Evolutionary conservation across 257 asterid genomes (phyloP), one percentile per base, ranked within the genome.

Genomic region (Fraxinus cuspidata): DNA sequence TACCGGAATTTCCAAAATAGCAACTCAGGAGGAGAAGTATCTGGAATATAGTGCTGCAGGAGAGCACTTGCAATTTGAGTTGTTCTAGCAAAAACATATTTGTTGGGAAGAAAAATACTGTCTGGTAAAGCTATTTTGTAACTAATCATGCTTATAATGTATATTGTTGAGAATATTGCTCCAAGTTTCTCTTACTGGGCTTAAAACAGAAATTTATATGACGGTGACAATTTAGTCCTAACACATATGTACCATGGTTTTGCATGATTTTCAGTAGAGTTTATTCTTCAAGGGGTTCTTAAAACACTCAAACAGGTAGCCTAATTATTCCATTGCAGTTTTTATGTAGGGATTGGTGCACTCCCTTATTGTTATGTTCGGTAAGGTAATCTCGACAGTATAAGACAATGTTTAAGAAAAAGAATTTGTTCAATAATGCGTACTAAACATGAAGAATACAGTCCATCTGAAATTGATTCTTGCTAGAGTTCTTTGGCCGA

Each of bases 41-140:
- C 80, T 87, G 15, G 91, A 85, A 44, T 84, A 56, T 66, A 86
- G 76, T 74, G 75, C 80, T 27, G 37, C 72, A 0, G 89, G 90
- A 37, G 94, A 84, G 84, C 91, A 82, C 5, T 60, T 89, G 77
- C 94, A 91, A 82, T 91, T 89, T 44, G 95, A 91, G 86, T 70
- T 91, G 89, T 92, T 92, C 84, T 92, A 80, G 85, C 13, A 32
- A n/a, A 51, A 64, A 65, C 19, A 18, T 56, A 75, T 63, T 65
- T 72, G 58, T 64, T 12, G 53, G 81, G 70, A 29, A 56, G 58
- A 35, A 0, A 60, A 21, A 3, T 60, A 60, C 16, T 11, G 21
- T 16, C 7, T 47, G 21, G n/a, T 47, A 47, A 47, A 47, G n/a
- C 56, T 63, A 63, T 10, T 23, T 63, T 27, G 69, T 63, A 11